Conservation (phyloP, 23 red algal species). For the Agarophyton chilense region DNA sequence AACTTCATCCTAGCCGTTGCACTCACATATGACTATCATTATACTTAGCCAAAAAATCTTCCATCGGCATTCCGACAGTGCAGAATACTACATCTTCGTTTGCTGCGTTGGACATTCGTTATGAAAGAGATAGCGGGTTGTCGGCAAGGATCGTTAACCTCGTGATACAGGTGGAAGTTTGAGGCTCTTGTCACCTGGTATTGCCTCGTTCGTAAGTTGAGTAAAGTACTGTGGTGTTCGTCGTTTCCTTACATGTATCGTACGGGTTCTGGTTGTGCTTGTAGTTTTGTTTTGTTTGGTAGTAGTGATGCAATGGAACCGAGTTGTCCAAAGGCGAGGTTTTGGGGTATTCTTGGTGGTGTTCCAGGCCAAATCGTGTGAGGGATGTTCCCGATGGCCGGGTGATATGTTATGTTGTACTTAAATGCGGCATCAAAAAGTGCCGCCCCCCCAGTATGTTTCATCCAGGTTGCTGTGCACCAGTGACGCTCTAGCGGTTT, state of each 20-base stretch:
- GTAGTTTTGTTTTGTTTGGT: neutral
- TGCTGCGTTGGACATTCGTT: no score
- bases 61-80: no score
- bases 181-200: neutral
- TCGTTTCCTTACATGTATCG: neutral
- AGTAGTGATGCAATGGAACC: neutral
- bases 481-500: neutral
- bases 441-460: neutral
- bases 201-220: neutral
- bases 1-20: no score
- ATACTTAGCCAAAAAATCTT: no score
- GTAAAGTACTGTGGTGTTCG: neutral
- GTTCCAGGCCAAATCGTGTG: neutral
- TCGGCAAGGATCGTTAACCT: neutral
- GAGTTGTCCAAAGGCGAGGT: neutral
- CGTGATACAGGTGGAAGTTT: neutral
- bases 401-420: conserved; percentile 2
- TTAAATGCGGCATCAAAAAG: neutral
- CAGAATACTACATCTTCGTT: no score
- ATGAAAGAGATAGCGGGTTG: neutral
- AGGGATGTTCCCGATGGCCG: neutral
- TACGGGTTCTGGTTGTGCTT: neutral
- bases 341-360: neutral
- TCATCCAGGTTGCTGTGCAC: neutral
- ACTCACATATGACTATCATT: no score